A percentile compares a stretch with the other conserved stretches of the same genome.
phyloP scores from a whole-genome alignment of 805 yeast species.

The Pichia nakasei region DNA sequence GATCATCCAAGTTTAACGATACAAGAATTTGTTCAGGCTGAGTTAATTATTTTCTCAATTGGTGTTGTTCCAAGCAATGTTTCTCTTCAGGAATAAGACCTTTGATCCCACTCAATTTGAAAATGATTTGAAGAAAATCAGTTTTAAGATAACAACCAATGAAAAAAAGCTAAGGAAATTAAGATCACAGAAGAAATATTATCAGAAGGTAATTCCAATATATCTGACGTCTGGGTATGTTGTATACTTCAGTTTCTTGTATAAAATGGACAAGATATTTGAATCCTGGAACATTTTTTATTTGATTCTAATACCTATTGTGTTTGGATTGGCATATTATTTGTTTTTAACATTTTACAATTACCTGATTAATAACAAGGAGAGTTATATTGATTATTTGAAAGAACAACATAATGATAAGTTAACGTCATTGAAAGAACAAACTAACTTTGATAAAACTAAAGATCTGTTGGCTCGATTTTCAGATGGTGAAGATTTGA shows the following conservation, averaged over 20 bases:
- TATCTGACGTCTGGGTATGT: constrained; percentile 18
- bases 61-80: background rate
- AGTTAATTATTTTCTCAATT: background rate
- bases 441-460: constrained; percentile 70
- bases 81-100: constrained; percentile 21
- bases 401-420: constrained; percentile 30
- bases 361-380: constrained; percentile 18
- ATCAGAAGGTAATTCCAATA: constrained; percentile 12
- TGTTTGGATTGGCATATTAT: constrained; percentile 11
- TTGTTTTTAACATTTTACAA: constrained; percentile 12
- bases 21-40: no score
- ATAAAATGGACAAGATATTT: background rate
- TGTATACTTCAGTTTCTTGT: constrained; percentile 18
- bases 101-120: constrained; percentile 39
- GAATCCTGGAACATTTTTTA: constrained; percentile 3
- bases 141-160: constrained; percentile 26
- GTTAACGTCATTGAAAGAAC: constrained; percentile 28
- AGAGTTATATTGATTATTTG: constrained; percentile 17
- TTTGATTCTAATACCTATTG: constrained; percentile 11
- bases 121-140: constrained; percentile 30
- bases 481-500: constrained; percentile 40
- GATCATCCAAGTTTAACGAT: no score
- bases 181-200: constrained; percentile 11
- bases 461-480: constrained; percentile 64
- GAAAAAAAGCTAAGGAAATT: constrained; percentile 17